Percentiles rank a stretch among this genome's conserved stretches.
Conservation (phyloP, 2,329 filamentous ascomycete species). For the Trichoderma sp. region DNA sequence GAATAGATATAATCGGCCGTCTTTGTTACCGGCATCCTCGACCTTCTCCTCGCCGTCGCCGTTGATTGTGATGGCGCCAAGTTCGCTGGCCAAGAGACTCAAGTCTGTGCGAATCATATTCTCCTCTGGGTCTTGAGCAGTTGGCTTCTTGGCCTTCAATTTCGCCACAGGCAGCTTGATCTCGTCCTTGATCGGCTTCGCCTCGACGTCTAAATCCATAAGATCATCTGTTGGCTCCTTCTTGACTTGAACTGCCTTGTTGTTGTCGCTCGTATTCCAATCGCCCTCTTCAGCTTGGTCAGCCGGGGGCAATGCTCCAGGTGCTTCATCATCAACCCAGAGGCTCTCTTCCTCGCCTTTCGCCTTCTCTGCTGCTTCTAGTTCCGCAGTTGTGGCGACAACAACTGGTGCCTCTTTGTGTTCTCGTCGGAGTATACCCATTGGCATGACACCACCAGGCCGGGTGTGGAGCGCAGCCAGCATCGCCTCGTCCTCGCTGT, state of each 20-base stretch:
- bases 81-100: constrained; percentile 46
- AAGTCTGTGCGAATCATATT: constrained; percentile 44
- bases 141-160: constrained; percentile 35
- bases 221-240: constrained; percentile 45
- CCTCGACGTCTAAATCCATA: constrained; percentile 45
- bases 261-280: constrained; percentile 46
- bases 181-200: constrained; percentile 32
- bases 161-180: constrained; percentile 31
- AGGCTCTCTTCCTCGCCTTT: constrained; percentile 47
- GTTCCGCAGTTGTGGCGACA: constrained; percentile 59
- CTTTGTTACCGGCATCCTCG: constrained; percentile 43
- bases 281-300: constrained; percentile 44
- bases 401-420: constrained; percentile 56
- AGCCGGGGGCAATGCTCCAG: constrained; percentile 31
- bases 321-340: constrained; percentile 45
- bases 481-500: constrained; percentile 49
- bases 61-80: constrained; percentile 42
- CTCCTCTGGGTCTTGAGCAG: constrained; percentile 42
- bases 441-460: constrained; percentile 47
- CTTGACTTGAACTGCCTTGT: constrained; percentile 45
- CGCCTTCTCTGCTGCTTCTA: constrained; percentile 55
- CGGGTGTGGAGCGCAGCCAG: constrained; percentile 39
- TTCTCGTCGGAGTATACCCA: constrained; percentile 58
- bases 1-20: constrained; percentile 64
- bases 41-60: constrained; percentile 36